Base-by-base conservation (phyloP, 2,329 filamentous ascomycete species). In the Penicillium rolfsii region DNA sequence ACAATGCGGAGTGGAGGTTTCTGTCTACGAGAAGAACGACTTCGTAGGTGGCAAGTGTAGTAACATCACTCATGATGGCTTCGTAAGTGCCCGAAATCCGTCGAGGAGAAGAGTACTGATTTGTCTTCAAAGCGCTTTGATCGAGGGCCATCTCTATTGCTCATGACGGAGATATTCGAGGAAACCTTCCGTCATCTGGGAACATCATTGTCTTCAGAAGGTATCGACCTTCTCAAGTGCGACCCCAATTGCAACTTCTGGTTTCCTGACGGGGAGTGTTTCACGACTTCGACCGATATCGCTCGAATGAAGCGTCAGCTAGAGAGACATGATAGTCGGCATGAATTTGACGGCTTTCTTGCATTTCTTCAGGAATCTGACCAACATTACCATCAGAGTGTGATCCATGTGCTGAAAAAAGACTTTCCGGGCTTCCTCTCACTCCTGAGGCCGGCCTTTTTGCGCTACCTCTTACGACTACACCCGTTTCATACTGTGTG, bases 101-200 rank as follows among this genome's bases (percentile, higher is more conserved):
- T 12, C 5, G n/a, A 19, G 0, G 5, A 33, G 16, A 11, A 7
- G 3, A 35, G 19, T 35, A 16, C 49, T 56, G 24, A 56, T 19
- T 3, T 11, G 8, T n/a, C 4, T 24, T 52, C 30, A 14, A 33
- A 60, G 58, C 46, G 58, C 9, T 60, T 60, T 45, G 58, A 60
- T 57, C 58, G 49, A 9, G 58, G 58, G 7, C 48, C 58, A 3
- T 60, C 58, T 26, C 45, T 60, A 6, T 28, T 60, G 48, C 49
- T 60, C 9, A 60, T 60, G 58, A 46, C 49, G 16, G 58, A 60
- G n/a, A 33, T 60, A 11, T 60, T 60, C 5, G 58, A 60, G 19
- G 58, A 60, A 24, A 60, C 54, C 5, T 60, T 53, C 40, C 54
- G 33, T 8, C 53, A 57, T 30, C 41, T 60, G 19, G 54, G 54